Evolutionary conservation across 495 filamentous ascomycete species (phyloP).

Genomic region (Aeminium ludgeri): DNA sequence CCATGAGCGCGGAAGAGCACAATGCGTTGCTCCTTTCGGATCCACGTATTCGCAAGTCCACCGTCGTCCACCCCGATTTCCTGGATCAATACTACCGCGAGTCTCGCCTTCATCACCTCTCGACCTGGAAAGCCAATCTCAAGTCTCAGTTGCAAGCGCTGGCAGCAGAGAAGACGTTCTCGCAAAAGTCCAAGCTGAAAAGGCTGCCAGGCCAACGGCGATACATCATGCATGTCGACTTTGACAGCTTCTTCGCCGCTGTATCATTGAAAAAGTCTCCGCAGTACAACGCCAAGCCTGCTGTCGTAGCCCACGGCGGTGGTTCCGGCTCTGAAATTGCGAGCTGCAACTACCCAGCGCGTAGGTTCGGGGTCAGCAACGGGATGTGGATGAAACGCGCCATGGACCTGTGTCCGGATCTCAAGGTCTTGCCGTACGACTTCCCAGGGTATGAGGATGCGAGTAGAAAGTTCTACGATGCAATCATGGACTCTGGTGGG

Average conservation of each 20-base stretch:
- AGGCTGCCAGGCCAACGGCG: conserved; percentile 43
- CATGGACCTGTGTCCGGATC: conserved; percentile 61
- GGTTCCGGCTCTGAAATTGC: conserved; percentile 86
- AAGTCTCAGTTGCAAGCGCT: conserved; percentile 72
- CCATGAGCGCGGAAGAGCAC: conserved; percentile 75
- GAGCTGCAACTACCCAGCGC: conserved; percentile 87
- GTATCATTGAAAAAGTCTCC: conserved; percentile 69
- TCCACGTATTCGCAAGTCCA: conserved; percentile 66
- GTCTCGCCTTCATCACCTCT: conserved; percentile 84
- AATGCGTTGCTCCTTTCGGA: conserved; percentile 68
- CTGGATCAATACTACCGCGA: conserved; percentile 86
- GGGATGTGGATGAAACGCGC: conserved; percentile 99
- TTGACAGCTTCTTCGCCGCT: conserved; percentile 94
- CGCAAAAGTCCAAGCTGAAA: conserved; percentile 33
- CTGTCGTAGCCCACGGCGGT: conserved; percentile 72
- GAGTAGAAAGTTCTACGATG: conserved; percentile 70
- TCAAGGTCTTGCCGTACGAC: conserved; percentile 81
- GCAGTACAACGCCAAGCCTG: conserved; percentile 62
- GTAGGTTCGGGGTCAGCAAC: conserved; percentile 74
- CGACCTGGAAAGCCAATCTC: conserved; percentile 85
- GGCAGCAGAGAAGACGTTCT: conserved; percentile 47
- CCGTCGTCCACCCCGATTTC: conserved; percentile 78
- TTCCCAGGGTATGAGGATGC: conserved; percentile 89
- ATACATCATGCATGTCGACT: conserved; percentile 94
- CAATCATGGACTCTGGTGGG: conserved; percentile 62